These are phyloP conservation scores for Fusarium globosum DNA, from an alignment of 2,329 filamentous ascomycete genomes.

Conservation along the genomic window DNA sequence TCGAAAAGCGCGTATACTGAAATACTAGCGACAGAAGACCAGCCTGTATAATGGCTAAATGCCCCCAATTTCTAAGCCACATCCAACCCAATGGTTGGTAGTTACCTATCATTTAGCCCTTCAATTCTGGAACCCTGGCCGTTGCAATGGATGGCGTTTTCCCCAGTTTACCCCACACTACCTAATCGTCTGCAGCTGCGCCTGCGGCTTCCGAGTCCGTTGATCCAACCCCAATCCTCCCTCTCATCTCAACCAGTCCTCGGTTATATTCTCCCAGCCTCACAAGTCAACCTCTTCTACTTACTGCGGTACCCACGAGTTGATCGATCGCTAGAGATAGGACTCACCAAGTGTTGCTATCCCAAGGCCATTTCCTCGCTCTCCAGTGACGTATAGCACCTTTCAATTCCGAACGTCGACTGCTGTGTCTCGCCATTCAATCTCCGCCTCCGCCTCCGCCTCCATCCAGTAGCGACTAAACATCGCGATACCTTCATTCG, in stretches of 20 bases:
- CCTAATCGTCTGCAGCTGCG: slow-evolving; percentile 17
- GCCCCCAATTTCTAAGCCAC: not conserved
- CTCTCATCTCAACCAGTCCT: slow-evolving; percentile 20
- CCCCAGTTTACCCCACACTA: slow-evolving; percentile 43
- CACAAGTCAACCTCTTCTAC: not conserved
- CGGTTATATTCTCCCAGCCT: slow-evolving; percentile 28
- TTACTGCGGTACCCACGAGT: not conserved
- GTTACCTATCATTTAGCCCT: not conserved
- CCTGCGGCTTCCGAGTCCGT: slow-evolving; percentile 16
- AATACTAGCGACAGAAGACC: not conserved
- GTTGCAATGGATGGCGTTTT: slow-evolving; percentile 18
- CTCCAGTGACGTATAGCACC: slow-evolving; percentile 1
- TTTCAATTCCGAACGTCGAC: slow-evolving; percentile 20
- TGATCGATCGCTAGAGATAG: not conserved
- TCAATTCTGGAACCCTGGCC: slow-evolving; percentile 17
- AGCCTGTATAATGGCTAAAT: not conserved
- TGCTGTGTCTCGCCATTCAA: slow-evolving; percentile 29
- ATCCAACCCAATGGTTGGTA: not conserved
- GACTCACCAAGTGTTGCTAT: not conserved
- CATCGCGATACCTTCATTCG: slow-evolving; percentile 17
- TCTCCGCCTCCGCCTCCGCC: slow-evolving; percentile 12
- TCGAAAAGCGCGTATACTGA: not conserved
- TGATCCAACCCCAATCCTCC: slow-evolving; percentile 19
- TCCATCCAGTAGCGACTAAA: slow-evolving; percentile 15
- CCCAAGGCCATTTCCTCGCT: not conserved